A percentile compares a stretch with the other conserved stretches of the same genome.
phyloP scores from a whole-genome alignment of 805 yeast species.

The Candida alai region DNA sequence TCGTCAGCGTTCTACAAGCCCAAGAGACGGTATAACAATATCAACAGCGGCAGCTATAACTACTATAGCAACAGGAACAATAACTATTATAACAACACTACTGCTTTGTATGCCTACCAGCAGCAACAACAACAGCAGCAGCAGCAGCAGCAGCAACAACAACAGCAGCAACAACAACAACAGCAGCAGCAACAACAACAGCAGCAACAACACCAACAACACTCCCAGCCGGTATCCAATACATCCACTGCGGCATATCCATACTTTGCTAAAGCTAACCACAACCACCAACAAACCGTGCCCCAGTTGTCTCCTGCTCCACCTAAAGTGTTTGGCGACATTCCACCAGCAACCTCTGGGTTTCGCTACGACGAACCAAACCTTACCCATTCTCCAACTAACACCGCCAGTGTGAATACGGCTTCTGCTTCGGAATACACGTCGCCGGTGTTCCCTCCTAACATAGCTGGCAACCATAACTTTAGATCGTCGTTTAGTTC shows the following conservation, averaged over 20 bases:
- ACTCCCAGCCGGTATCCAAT: too few relatives aligned
- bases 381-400: background rate
- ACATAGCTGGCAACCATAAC: background rate
- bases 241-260: background rate
- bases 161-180: conserved; percentile 3
- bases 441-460: too few relatives aligned
- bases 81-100: background rate
- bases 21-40: background rate
- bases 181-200: background rate
- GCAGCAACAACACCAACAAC: conserved; percentile 1
- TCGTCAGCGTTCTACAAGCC: conserved; percentile 1
- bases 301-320: background rate
- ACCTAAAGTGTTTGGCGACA: too few relatives aligned
- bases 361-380: too few relatives aligned
- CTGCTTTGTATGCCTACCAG: background rate
- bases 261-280: background rate
- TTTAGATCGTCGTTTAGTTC: background rate
- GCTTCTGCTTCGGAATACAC: too few relatives aligned
- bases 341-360: too few relatives aligned
- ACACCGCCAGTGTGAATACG: too few relatives aligned
- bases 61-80: conserved; percentile 1
- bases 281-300: background rate
- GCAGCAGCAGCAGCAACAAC: conserved; percentile 2
- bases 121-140: background rate
- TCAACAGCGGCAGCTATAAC: background rate